phyloP scores from a whole-genome alignment of 2,329 filamentous ascomycete species.

The Verruconis gallopava region DNA sequence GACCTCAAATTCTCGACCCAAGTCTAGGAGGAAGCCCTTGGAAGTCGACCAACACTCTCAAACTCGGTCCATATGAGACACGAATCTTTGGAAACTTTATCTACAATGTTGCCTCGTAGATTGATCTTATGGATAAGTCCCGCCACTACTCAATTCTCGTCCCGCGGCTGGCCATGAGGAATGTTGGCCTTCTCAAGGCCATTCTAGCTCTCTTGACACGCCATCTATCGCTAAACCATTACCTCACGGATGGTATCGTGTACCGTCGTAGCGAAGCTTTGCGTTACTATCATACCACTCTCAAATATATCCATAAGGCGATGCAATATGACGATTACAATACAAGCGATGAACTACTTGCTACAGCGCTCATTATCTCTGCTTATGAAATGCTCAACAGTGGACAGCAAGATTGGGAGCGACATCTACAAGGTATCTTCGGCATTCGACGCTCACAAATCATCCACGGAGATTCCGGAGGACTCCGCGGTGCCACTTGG shows the following conservation, averaged over 20 bases:
- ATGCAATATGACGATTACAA: conserved; percentile 46
- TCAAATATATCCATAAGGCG: conserved; percentile 48
- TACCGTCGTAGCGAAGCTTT: conserved; percentile 24
- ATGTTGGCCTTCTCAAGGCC: conserved; percentile 44
- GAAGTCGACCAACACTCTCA: neutral
- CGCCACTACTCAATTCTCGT: neutral
- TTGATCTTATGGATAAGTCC: neutral
- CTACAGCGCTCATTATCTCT: conserved; percentile 48
- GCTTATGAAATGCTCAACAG: conserved; percentile 54
- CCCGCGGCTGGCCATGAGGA: conserved; percentile 18
- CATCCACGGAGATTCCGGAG: conserved; percentile 45
- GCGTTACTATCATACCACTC: conserved; percentile 49
- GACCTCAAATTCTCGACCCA: neutral
- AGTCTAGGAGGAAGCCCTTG: neutral
- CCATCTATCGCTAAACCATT: conserved; percentile 32
- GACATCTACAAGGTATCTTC: conserved; percentile 51
- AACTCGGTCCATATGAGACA: no score
- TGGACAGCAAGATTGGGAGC: conserved; percentile 45
- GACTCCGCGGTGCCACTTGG: conserved; percentile 46
- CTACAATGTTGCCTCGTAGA: neutral
- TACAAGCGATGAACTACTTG: conserved; percentile 43
- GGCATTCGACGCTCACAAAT: conserved; percentile 52
- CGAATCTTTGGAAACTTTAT: neutral
- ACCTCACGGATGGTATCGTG: conserved; percentile 14
- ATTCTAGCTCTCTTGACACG: conserved; percentile 43